These are phyloP conservation scores for Protostelium mycophagum DNA, from an alignment of 78 protist species.

Conservation along the genomic window DNA sequence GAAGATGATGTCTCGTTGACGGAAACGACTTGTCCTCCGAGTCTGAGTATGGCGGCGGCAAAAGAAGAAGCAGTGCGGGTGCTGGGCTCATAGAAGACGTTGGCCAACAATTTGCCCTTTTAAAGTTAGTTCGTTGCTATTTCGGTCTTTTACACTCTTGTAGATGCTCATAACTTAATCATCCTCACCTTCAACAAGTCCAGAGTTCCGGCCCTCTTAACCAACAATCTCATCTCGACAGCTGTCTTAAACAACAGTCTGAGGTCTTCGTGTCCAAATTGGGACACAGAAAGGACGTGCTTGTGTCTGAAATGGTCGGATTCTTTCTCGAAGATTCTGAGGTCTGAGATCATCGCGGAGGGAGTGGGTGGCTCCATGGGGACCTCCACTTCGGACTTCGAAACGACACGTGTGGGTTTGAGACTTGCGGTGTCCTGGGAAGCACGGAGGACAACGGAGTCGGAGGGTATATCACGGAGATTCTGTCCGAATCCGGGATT, in stretches of 20 bases:
- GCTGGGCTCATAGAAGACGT: constrained; percentile 86
- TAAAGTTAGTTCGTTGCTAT: too few species aligned
- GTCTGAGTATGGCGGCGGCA: constrained; percentile 86
- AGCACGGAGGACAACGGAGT: background rate
- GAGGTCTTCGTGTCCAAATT: constrained; percentile 52
- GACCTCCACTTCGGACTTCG: background rate
- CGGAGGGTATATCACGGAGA: background rate
- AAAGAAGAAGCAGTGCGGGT: constrained; percentile 88
- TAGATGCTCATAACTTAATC: too few species aligned
- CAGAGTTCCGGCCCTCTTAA: constrained; percentile 36
- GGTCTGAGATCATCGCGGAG: background rate
- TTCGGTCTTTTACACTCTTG: too few species aligned
- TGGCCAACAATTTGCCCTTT: constrained; percentile 63
- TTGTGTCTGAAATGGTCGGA: background rate
- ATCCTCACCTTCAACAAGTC: constrained; percentile 29
- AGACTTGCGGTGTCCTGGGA: background rate
- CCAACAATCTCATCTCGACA: constrained; percentile 57
- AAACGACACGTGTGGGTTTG: background rate
- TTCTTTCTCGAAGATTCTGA: background rate
- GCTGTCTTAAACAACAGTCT: constrained; percentile 57
- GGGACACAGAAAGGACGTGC: constrained; percentile 59
- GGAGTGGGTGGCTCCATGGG: background rate
- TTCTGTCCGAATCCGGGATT: constrained; percentile 28
- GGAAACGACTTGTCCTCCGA: constrained; percentile 83
- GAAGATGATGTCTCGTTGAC: constrained; percentile 32